Evolutionary conservation across 192 early-diverging fungal genomes (phyloP).

Genomic region (Diversispora epigaea): DNA sequence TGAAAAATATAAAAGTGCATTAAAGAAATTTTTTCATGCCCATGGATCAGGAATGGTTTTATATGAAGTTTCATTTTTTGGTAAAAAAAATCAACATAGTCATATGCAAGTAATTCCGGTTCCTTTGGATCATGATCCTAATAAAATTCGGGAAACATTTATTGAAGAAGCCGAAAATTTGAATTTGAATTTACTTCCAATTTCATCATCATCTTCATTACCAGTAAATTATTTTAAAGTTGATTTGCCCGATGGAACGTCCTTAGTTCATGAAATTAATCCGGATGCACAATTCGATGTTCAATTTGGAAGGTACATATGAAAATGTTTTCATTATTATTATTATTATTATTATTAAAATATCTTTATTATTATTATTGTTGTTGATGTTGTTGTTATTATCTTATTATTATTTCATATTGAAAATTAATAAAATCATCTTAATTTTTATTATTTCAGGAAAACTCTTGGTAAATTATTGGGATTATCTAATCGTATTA

Average conservation of each 20-base stretch:
- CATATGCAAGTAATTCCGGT: conserved; percentile 74
- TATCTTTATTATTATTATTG: neutral
- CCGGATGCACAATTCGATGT: conserved; percentile 59
- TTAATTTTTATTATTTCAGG: conserved; percentile 35
- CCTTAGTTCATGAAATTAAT: conserved; percentile 47
- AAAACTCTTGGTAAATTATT: conserved; percentile 66
- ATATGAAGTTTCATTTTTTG: conserved; percentile 71
- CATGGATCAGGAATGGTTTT: conserved; percentile 66
- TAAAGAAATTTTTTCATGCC: conserved; percentile 55
- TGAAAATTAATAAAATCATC: neutral
- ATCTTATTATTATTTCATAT: conserved; percentile 20
- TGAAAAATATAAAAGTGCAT: conserved; percentile 54
- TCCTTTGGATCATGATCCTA: conserved; percentile 42
- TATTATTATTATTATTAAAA: conserved; percentile 2
- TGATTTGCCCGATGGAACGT: conserved; percentile 52
- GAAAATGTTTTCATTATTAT: neutral
- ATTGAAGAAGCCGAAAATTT: conserved; percentile 41
- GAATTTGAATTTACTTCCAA: conserved; percentile 1
- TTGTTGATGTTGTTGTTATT: too few species aligned
- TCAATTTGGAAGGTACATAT: conserved; percentile 69
- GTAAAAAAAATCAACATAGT: conserved; percentile 54
- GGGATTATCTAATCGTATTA: conserved; percentile 63
- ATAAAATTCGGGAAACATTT: conserved; percentile 42
- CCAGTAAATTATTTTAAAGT: conserved; percentile 51
- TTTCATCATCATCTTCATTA: neutral